These are phyloP conservation scores for Pilobolus umbonatus DNA, from an alignment of 192 early-diverging fungal species.

Conservation along the genomic window DNA sequence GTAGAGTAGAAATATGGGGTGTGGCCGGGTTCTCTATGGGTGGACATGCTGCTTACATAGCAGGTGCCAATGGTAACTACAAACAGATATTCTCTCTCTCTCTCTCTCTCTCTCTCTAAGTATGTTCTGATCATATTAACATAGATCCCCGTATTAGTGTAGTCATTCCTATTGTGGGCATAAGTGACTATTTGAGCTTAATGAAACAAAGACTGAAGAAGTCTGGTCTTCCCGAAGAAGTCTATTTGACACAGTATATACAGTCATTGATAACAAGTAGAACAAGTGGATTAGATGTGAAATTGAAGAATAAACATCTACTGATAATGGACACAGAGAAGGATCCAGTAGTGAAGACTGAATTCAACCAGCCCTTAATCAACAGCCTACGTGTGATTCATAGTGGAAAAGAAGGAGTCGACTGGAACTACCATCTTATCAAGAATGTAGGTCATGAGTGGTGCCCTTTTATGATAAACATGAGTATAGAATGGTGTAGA, in stretches of 20 bases:
- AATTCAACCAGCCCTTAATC: constrained; percentile 12
- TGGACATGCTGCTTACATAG: constrained; percentile 45
- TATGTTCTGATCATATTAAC: too few species aligned
- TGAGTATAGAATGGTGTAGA: constrained; percentile 20
- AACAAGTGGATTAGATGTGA: neutral
- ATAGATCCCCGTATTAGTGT: constrained; percentile 29
- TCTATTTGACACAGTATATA: constrained; percentile 17
- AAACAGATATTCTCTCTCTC: too few species aligned
- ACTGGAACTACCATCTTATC: constrained; percentile 22
- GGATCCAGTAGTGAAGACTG: constrained; percentile 19
- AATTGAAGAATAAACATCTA: constrained; percentile 9
- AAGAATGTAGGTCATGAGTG: constrained; percentile 27
- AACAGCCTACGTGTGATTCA: constrained; percentile 1
- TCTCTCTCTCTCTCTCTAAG: too few species aligned
- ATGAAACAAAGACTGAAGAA: constrained; percentile 8
- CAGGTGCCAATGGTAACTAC: constrained; percentile 31
- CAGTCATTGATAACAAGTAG: neutral
- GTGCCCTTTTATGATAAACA: constrained; percentile 20
- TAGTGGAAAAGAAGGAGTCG: neutral
- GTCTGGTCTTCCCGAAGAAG: neutral
- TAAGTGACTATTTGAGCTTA: constrained; percentile 14
- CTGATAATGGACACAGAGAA: constrained; percentile 24
- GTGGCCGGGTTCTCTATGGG: constrained; percentile 48
- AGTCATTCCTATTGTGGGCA: constrained; percentile 24
- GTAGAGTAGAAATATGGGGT: constrained; percentile 39